Evolutionary conservation across 768 basidiomycete genomes (phyloP), one percentile per base, ranked within the genome.

Genomic region (Rhizopogon rudus): DNA sequence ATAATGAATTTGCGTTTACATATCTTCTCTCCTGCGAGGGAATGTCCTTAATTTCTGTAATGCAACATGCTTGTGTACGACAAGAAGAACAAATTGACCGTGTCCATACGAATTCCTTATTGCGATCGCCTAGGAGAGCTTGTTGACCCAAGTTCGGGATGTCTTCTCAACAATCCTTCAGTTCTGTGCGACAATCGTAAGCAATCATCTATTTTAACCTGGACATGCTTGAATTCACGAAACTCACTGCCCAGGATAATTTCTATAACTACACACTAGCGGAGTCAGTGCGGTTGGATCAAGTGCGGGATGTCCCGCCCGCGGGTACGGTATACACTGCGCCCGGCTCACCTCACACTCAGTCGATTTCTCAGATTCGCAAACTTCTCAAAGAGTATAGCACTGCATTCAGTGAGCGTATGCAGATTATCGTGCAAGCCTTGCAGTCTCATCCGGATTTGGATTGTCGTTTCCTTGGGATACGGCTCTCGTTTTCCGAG

Each of bases 391-490:
- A 77, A 53, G 84, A 87, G 44, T 93, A 91, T 63, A 81, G 87
- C 5, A 66, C 75, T 3, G 68, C 79, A 4, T 98, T 98, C 72
- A 87, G 90, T 17, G 88, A 93, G 48, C 81, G 80, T 53, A 82
- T 86, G 8, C 84, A 88, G 56, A 75, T 77, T 13, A 81, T 98
- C 61, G 92, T 93, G 14, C 77, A 83, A 31, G 79, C 81, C 2
- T 76, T 97, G 33, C 88, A 89, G 59, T 76, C 77, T 2, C 92
- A 96, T 67, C 78, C 87, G 14, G 95, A 98, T 70, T 78, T 93
- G 42, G 95, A 99, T 69, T 91, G 94, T 63, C 83, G 93, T 51
- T 94, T 96, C 71, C 72, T 99, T 58, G 91, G 84, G 17, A 87
- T 93, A 29, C 76, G 95, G 39, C 72, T 98, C 31, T 88, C 88